A percentile compares a stretch with the other conserved stretches of the same genome.
phyloP scores from a whole-genome alignment of 1,139 yeast genomes.

The Yamadazyma sp. region DNA sequence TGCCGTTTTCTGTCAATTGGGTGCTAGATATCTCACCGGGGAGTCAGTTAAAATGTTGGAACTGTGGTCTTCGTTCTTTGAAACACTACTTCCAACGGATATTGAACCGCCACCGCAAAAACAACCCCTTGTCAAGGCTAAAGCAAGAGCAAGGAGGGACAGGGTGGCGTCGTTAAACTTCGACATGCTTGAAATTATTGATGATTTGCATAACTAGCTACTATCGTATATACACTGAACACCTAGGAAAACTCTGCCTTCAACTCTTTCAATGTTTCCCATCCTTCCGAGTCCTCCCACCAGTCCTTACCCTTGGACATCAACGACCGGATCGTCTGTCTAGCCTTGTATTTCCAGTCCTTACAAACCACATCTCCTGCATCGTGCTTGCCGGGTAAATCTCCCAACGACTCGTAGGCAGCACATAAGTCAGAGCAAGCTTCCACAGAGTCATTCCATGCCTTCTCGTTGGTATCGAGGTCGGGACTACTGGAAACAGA shows the following conservation, averaged over 20 bases:
- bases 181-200: conserved; percentile 28
- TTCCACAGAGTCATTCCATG: conserved; percentile 82
- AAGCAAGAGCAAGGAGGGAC: background rate
- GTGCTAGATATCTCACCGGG: background rate
- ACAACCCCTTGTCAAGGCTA: background rate
- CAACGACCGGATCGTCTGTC: conserved; percentile 67
- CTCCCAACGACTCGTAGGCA: conserved; percentile 87
- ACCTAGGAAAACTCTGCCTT: conserved; percentile 33
- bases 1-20: conserved; percentile 13
- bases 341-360: conserved; percentile 89
- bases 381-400: conserved; percentile 78
- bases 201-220: conserved; percentile 18
- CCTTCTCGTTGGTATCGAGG: conserved; percentile 56
- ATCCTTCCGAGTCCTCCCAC: conserved; percentile 83
- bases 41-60: background rate
- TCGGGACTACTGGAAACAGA: conserved; percentile 67
- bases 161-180: conserved; percentile 30
- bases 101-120: background rate
- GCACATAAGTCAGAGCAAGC: conserved; percentile 78
- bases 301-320: conserved; percentile 75
- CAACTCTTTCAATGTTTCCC: conserved; percentile 61
- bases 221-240: background rate
- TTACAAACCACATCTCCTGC: conserved; percentile 84
- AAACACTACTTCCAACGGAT: background rate
- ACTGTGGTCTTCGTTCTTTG: background rate